A percentile compares a stretch with the other conserved stretches of the same genome.
These are phyloP conservation scores for Diatrype stigma DNA, from an alignment of 2,329 filamentous ascomycete genomes.

Conservation along the genomic window DNA sequence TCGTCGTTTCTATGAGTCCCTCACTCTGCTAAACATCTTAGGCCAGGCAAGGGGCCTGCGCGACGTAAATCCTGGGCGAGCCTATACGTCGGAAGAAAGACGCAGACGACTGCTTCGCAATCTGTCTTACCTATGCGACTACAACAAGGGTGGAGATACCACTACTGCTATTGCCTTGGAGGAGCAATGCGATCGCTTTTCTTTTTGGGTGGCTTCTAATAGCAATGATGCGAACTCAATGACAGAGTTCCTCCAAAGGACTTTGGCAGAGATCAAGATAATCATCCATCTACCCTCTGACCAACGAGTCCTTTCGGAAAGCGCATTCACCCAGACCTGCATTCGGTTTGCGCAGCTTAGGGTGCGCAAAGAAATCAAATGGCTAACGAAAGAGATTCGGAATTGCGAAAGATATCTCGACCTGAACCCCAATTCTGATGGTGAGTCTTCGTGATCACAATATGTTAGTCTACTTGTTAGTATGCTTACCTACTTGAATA, in stretches of 20 bases:
- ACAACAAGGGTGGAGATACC: conserved; percentile 39
- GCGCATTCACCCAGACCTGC: conserved; percentile 16
- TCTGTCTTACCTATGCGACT: conserved; percentile 43
- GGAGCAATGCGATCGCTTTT: conserved; percentile 22
- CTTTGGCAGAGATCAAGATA: conserved; percentile 16
- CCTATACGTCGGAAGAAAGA: background rate
- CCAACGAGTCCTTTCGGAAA: background rate
- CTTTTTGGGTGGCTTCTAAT: conserved; percentile 44
- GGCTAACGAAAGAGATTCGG: conserved; percentile 2
- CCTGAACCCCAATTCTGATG: background rate
- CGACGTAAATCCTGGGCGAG: background rate
- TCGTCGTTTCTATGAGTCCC: background rate
- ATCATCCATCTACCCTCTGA: conserved; percentile 5
- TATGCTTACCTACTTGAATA: background rate
- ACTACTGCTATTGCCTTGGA: conserved; percentile 43
- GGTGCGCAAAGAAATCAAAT: conserved; percentile 9
- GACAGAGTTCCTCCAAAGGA: conserved; percentile 28
- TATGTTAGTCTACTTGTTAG: background rate
- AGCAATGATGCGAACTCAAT: conserved; percentile 5
- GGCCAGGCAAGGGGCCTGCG: background rate
- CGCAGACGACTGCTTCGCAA: conserved; percentile 31
- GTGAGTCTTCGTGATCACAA: conserved; percentile 2
- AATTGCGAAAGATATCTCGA: background rate
- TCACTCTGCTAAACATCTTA: background rate
- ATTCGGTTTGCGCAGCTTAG: conserved; percentile 11